These are phyloP conservation scores for Hymenoscyphus fraxineus DNA, from an alignment of 2,329 filamentous ascomycete genomes.

Conservation along the genomic window DNA sequence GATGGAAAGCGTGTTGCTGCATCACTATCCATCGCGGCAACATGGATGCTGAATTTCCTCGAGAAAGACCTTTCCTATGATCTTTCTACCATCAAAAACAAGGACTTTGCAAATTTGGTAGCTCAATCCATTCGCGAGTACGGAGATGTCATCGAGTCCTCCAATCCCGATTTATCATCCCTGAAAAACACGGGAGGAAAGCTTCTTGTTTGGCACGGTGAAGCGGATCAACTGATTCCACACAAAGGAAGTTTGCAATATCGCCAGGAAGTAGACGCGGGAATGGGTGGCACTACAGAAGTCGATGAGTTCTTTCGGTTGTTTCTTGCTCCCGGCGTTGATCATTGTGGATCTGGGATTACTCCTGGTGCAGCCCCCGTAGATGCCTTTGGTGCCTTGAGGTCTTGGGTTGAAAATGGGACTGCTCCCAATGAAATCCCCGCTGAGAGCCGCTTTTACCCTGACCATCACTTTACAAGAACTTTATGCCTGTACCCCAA, in stretches of 20 bases:
- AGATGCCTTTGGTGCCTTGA: conserved; percentile 27
- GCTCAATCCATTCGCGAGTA: not conserved
- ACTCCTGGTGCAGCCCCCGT: conserved; percentile 22
- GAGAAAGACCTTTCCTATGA: conserved; percentile 15
- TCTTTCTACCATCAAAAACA: conserved; percentile 10
- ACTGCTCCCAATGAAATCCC: conserved; percentile 22
- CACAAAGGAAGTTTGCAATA: conserved; percentile 28
- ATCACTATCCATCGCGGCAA: not conserved
- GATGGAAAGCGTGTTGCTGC: conserved; percentile 8
- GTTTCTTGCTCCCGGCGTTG: conserved; percentile 14
- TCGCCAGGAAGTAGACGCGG: not conserved
- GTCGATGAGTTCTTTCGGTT: conserved; percentile 11
- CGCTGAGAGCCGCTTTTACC: not conserved
- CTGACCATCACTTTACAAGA: not conserved
- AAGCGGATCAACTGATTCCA: conserved; percentile 33
- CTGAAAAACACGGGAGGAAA: conserved; percentile 22
- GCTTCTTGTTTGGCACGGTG: conserved; percentile 15
- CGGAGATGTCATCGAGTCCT: not conserved
- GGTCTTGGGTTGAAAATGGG: conserved; percentile 34
- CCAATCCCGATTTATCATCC: conserved; percentile 24
- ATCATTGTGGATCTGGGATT: conserved; percentile 9
- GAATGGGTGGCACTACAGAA: not conserved
- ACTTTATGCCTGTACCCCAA: not conserved
- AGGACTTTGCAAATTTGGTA: conserved; percentile 9
- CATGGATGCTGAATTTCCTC: conserved; percentile 11